Percentiles rank a stretch among this genome's conserved stretches.
These are phyloP conservation scores for Cordyceps javanica DNA, from an alignment of 2,329 filamentous ascomycete genomes.

Conservation along the genomic window DNA sequence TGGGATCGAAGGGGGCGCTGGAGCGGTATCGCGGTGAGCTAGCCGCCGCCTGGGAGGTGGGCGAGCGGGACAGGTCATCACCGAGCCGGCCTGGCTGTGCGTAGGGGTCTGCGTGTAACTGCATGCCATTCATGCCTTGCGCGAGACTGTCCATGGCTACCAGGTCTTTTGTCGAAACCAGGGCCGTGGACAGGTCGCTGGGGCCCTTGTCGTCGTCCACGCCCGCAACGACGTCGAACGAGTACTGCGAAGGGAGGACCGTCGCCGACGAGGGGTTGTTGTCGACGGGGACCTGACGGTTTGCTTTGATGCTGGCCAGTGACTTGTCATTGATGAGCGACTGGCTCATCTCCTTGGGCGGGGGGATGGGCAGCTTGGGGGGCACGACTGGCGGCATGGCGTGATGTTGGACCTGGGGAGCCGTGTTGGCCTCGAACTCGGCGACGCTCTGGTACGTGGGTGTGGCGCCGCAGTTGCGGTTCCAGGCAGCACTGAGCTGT, in stretches of 20 bases:
- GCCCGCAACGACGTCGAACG: constrained; percentile 29
- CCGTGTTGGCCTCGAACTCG: constrained; percentile 32
- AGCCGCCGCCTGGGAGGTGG: constrained; percentile 25
- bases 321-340: constrained; percentile 36
- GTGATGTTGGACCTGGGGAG: constrained; percentile 20
- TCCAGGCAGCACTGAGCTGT: constrained; percentile 46
- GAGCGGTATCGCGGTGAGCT: constrained; percentile 36
- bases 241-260: constrained; percentile 20
- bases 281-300: constrained; percentile 29
- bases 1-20: constrained; percentile 29
- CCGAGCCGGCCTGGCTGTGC: constrained; percentile 26
- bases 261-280: constrained; percentile 25
- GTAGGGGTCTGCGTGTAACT: constrained; percentile 25
- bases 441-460: constrained; percentile 49
- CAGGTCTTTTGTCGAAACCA: constrained; percentile 51
- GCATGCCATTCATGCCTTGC: constrained; percentile 35
- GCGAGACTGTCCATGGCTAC: constrained; percentile 40
- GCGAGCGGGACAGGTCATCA: constrained; percentile 28
- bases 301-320: constrained; percentile 32
- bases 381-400: constrained; percentile 20
- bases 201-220: constrained; percentile 30
- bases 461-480: constrained; percentile 35
- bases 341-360: constrained; percentile 29
- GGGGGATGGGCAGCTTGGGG: constrained; percentile 13
- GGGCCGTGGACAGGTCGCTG: constrained; percentile 32